Evolutionary conservation across 495 filamentous ascomycete genomes (phyloP).

Genomic region (Cladorrhinum samala): DNA sequence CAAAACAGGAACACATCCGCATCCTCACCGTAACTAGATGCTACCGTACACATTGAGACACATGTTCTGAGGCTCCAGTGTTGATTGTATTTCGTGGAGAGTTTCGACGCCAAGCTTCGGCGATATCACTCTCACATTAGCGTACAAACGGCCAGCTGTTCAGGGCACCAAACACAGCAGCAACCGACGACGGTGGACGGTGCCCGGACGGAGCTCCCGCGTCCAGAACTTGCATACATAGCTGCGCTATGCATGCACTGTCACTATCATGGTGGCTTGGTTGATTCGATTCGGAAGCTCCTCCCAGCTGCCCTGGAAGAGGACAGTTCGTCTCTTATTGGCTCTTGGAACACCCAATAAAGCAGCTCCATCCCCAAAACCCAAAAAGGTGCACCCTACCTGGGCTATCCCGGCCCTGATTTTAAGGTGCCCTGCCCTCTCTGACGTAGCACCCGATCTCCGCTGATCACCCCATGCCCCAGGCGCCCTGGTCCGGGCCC

Average conservation of each 20-base stretch:
- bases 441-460: conserved; percentile 18
- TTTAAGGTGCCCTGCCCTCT: not conserved
- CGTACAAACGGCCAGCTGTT: conserved; percentile 7
- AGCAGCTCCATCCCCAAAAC: too few relatives aligned
- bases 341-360: too few relatives aligned
- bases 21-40: too few relatives aligned
- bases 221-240: not conserved
- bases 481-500: conserved; percentile 4
- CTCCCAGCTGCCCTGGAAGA: too few relatives aligned
- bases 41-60: not conserved
- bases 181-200: not conserved
- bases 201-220: not conserved
- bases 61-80: too few relatives aligned
- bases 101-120: conserved; percentile 3
- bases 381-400: not conserved
- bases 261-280: not conserved
- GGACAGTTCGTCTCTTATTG: too few relatives aligned
- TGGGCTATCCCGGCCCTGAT: not conserved
- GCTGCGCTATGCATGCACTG: not conserved
- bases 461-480: conserved; percentile 8
- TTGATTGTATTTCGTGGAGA: too few relatives aligned
- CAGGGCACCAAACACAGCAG: conserved; percentile 1
- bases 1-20: too few relatives aligned
- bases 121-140: conserved; percentile 4
- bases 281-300: too few relatives aligned